Evolutionary conservation across 352 stramenopile genomes (phyloP), one percentile per base, ranked within the genome.

Genomic region (Globisporangium nunn): DNA sequence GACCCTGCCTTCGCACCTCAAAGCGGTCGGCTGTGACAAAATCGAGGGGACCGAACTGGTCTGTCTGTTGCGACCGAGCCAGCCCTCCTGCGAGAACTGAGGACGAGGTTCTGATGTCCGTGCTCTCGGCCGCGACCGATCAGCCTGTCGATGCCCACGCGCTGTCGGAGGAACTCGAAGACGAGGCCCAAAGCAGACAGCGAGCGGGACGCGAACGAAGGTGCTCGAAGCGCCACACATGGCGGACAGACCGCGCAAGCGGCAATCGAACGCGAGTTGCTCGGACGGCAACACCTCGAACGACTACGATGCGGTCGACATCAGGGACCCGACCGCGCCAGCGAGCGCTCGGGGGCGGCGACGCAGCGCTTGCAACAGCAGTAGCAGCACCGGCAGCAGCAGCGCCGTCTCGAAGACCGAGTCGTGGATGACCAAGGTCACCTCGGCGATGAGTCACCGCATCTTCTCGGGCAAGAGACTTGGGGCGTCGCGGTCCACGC

Each of bases 351-450:
- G 40, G 6, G 14, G 55, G 35, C 55, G 66, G 23, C 52, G 68
- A 61, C 50, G 65, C 10, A 78, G 68, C 49, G 66, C 70, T 4
- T 62, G 58, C 2, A 55, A 54, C 55, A 61, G 55, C 37, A 59
- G n/a, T n/a, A 54, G 50, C 50, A 54, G 50, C 50, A 46, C 10
- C 7, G 43, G 43, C 17, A 47, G 43, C 17, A 47, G 56, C 12
- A 51, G 52, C 14, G 45, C 56, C 3, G 56, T 66, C n/a, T 62
- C 70, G 17, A 17, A 63, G 23, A 56, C 63, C 6, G 77, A 84
- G 58, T 88, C 78, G n/a, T 86, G 78, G 78, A 85, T 88, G 78
- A 58, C 70, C 33, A 81, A 83, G 46, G 78, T 88, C 14, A 83
- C 75, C 2, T 47, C 68, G 1, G 78, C 74, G 10, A 83, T 88